Base-by-base conservation (phyloP, 768 basidiomycete genomes). In the Pulveroboletus sp. region DNA sequence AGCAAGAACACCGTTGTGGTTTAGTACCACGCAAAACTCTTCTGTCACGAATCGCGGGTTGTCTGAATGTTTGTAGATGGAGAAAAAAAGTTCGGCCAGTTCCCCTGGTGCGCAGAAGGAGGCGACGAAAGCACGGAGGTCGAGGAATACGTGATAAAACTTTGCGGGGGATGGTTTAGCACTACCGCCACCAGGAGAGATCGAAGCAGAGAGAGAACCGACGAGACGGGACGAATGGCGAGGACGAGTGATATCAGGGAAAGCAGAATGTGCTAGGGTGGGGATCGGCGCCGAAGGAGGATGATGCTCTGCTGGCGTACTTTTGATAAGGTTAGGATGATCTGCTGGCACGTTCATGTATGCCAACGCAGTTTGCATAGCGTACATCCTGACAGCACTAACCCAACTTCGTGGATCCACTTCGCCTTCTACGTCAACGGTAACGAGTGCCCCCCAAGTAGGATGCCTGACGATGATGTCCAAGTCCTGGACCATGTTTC, bases 391-490 rank as follows among this genome's bases (percentile, higher is more conserved):
- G 54, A 92, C 79, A 9, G 90, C 89, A 63, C 88, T 91, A 54
- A 91, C 80, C 91, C 89, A 93, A 63, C 84, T 91, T 43, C 86
- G 77, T 15, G 78, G 72, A 64, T 93, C 89, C 35, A 84, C 73
- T 48, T 89, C 88, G 43, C 86, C 86, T 59, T 93, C 89, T 15
- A 88, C 82, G 58, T 95, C 93, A n/a, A 93, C 87, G 3, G 85
- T 86, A 31, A 93, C 89, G 21, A 98, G 76, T 5, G 83, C 86
- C 27, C 95, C 95, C 79, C 88, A 91, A 2, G 81, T 83, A 27
- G 94, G 89, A 72, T 97, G 93, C 18, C 95, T 80, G n/a, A 98
- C 94, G 58, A 98, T 93, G 53, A 98, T 83, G 60, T 97, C 95
- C 41, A 97, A 71, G 7, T 87, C 89, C 64, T 98, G 95, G 3